Evolutionary conservation across 2,329 filamentous ascomycete species (phyloP), one percentile per base, ranked within the genome.

Genomic region (Ophiostoma ulmi): DNA sequence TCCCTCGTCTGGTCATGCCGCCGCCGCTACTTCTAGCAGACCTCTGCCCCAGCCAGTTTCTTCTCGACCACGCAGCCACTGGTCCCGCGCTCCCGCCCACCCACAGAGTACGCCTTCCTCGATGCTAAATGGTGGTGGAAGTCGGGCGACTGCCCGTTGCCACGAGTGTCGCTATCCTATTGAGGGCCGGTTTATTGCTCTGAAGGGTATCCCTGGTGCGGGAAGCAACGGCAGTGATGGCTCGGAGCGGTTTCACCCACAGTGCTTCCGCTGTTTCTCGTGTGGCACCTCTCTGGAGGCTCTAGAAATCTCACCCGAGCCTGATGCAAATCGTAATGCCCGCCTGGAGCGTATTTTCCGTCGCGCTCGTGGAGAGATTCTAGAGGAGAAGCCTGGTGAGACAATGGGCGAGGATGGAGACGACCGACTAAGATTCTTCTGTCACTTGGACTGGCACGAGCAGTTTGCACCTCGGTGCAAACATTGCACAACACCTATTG

Each of bases 361-460:
- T 35, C 87, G 91, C 20, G 83, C 81, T 0, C 80, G 80, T 0
- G 88, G 87, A 35, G 85, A 90, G 74, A 77, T 86, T 0, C 79
- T 91, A 13, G 81, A 87, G 6, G 89, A 91, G 72, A 82, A 85
- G 68, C 88, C 88, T 1, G 87, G 86, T 39, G 82, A 87, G 77
- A 90, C 88, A 13, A 85, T 86, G 80, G 85, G 85, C 2, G 90
- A 92, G 73, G 91, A 94, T 75, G 89, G 90, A 61, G 91, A 94
- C 77, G 85, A 87, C 52, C 84, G 88, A 13, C 81, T 92, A 65
- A 89, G 94, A 13, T 98, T 98, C 85, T 99, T 91, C 82, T 99
- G 95, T 80, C 94, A 98, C 78, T 86, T 99, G n/a, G 95, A 99
- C 82, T 99, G 94, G 87, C 95, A 99, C 80, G 95, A 99, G 80